phyloP scores from a whole-genome alignment of 2,329 filamentous ascomycete genomes.

The Penicillium sp. region DNA sequence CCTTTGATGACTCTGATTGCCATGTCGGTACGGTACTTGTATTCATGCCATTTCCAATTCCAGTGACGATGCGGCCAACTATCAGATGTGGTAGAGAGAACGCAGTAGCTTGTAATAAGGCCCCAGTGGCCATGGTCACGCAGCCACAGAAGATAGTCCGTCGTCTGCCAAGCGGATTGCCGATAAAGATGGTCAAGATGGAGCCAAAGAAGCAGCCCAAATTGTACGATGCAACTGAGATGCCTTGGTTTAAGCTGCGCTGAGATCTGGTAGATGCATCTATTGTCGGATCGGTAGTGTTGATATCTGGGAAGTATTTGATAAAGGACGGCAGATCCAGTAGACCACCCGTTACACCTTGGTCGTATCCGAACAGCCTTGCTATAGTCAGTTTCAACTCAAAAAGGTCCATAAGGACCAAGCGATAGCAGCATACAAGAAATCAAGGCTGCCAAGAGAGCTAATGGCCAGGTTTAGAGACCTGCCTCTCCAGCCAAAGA shows the following conservation, averaged over 20 bases:
- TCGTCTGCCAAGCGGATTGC: constrained; percentile 34
- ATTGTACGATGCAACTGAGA: constrained; percentile 42
- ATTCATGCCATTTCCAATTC: constrained; percentile 50
- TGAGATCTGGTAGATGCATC: constrained; percentile 7
- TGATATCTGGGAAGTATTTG: constrained; percentile 37
- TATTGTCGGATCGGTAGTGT: constrained; percentile 12
- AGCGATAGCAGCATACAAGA: constrained; percentile 22
- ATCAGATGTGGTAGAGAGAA: constrained; percentile 41
- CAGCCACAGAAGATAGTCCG: constrained; percentile 22
- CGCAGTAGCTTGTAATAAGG: constrained; percentile 18
- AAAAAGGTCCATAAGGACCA: neutral
- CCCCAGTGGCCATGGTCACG: constrained; percentile 39
- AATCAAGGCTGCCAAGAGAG: constrained; percentile 43
- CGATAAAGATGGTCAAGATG: constrained; percentile 46
- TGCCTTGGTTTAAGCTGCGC: constrained; percentile 30
- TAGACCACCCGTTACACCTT: constrained; percentile 43
- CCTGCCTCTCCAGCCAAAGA: constrained; percentile 27
- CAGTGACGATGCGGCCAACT: constrained; percentile 46
- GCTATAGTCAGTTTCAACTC: constrained; percentile 10
- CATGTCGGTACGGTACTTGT: constrained; percentile 48
- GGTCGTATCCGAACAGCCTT: constrained; percentile 38
- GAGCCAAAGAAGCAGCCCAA: constrained; percentile 48
- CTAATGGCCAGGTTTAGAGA: constrained; percentile 37
- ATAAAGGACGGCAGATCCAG: constrained; percentile 40
- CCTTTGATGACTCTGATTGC: constrained; percentile 31